Percentiles rank a stretch among this genome's conserved stretches.
These are phyloP conservation scores for Kazachstania bromeliacearum DNA, from an alignment of 805 yeast genomes.

Conservation along the genomic window DNA sequence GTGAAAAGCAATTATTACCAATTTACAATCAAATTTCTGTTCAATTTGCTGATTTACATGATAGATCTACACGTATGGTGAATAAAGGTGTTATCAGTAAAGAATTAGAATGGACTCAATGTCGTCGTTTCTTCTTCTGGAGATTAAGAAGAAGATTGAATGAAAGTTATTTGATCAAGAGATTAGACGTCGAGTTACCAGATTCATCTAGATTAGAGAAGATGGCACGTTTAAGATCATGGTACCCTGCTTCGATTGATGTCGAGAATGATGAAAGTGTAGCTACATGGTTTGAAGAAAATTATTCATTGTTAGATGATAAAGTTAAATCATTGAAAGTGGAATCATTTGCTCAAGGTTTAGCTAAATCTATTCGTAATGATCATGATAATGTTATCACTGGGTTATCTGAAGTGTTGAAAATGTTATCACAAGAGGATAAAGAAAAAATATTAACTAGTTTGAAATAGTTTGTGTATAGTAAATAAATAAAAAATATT, in stretches of 20 bases:
- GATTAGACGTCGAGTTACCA: conserved; percentile 56
- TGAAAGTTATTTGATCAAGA: conserved; percentile 78
- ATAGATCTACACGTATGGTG: conserved; percentile 93
- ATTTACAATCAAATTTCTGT: conserved; percentile 86
- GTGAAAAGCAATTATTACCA: conserved; percentile 77
- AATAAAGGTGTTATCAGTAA: conserved; percentile 86
- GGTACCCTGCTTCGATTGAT: conserved; percentile 68
- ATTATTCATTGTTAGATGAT: conserved; percentile 53
- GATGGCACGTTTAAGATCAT: conserved; percentile 76
- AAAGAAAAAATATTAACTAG: conserved; percentile 36
- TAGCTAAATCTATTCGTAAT: conserved; percentile 49
- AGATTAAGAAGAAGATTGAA: conserved; percentile 90
- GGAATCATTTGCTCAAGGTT: conserved; percentile 55
- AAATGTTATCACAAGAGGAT: conserved; percentile 45
- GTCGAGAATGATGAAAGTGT: conserved; percentile 66
- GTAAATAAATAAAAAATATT: background rate
- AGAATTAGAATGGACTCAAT: conserved; percentile 73
- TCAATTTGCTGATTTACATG: conserved; percentile 97
- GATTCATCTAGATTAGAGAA: conserved; percentile 64
- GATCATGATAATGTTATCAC: conserved; percentile 45
- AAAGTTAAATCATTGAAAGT: conserved; percentile 54
- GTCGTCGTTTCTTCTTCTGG: conserved; percentile 98
- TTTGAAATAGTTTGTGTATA: conserved; percentile 18
- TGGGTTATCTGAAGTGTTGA: conserved; percentile 47
- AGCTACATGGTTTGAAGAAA: conserved; percentile 77